Conservation (phyloP, 176 grass and related monocot species). For the Pontederia crassipes region DNA sequence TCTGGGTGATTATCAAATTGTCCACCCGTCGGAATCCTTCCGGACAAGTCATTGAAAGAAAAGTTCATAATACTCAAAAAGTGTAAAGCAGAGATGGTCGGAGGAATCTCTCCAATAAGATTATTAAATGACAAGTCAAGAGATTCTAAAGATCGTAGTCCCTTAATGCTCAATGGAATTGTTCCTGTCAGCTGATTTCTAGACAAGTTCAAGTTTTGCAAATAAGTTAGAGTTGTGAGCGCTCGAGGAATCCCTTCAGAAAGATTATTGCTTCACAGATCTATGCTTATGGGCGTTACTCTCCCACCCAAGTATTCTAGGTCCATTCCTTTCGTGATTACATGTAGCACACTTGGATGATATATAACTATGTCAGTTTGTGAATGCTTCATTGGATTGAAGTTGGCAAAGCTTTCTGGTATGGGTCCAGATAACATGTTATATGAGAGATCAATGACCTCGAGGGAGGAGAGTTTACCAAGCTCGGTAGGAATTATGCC, state of each 20-base stretch:
- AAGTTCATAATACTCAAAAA: too few species aligned
- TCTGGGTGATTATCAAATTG: neutral
- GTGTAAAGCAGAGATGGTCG: neutral
- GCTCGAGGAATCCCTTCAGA: neutral
- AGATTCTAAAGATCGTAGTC: too few species aligned
- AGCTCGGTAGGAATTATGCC: neutral
- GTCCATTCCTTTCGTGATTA: neutral
- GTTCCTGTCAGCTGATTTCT: too few species aligned
- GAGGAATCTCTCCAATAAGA: neutral
- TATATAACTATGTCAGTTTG: neutral
- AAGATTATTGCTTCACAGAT: neutral
- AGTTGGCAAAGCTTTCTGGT: neutral
- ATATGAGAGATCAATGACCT: neutral
- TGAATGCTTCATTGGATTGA: neutral
- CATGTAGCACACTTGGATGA: neutral
- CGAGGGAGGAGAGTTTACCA: neutral
- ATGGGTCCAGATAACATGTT: neutral
- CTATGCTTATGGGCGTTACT: neutral
- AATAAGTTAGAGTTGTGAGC: neutral
- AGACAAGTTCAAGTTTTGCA: neutral
- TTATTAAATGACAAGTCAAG: too few species aligned
- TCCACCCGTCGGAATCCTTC: neutral
- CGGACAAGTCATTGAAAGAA: too few species aligned
- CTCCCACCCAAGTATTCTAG: neutral
- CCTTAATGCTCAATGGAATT: too few species aligned